phyloP scores from a whole-genome alignment of 371 early-diverging fungal species.

The Mycotypha africana region DNA sequence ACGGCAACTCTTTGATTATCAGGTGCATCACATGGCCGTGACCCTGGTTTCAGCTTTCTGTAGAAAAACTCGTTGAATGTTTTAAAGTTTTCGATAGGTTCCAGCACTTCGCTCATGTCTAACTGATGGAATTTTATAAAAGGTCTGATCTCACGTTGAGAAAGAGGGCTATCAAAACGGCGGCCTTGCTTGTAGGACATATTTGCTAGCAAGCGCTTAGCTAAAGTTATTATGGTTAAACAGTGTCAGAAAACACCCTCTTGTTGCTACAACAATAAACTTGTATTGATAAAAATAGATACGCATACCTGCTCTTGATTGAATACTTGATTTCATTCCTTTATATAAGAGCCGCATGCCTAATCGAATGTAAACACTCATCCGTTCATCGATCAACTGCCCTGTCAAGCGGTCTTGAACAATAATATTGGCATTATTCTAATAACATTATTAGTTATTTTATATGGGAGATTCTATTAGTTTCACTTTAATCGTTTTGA shows the following conservation, averaged over 20 bases:
- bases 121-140: constrained; percentile 79
- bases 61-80: constrained; percentile 90
- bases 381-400: constrained; percentile 74
- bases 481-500: background rate
- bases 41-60: constrained; percentile 70
- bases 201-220: constrained; percentile 51
- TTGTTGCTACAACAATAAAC: too few species aligned
- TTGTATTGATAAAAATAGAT: background rate
- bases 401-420: constrained; percentile 74
- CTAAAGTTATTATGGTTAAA: constrained; percentile 14
- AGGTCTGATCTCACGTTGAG: constrained; percentile 62
- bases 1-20: constrained; percentile 22
- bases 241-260: background rate
- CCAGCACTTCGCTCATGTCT: constrained; percentile 53
- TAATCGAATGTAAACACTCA: constrained; percentile 78
- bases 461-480: background rate
- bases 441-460: background rate
- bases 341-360: constrained; percentile 81
- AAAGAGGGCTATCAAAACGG: constrained; percentile 68
- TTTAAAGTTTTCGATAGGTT: constrained; percentile 64
- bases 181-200: constrained; percentile 73
- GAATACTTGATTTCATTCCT: constrained; percentile 46
- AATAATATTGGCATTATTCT: constrained; percentile 67
- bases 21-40: constrained; percentile 59
- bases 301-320: constrained; percentile 22